A percentile compares a stretch with the other conserved stretches of the same genome.
These are phyloP conservation scores for Hortaea werneckii DNA, from an alignment of 2,329 filamentous ascomycete genomes.

Conservation along the genomic window DNA sequence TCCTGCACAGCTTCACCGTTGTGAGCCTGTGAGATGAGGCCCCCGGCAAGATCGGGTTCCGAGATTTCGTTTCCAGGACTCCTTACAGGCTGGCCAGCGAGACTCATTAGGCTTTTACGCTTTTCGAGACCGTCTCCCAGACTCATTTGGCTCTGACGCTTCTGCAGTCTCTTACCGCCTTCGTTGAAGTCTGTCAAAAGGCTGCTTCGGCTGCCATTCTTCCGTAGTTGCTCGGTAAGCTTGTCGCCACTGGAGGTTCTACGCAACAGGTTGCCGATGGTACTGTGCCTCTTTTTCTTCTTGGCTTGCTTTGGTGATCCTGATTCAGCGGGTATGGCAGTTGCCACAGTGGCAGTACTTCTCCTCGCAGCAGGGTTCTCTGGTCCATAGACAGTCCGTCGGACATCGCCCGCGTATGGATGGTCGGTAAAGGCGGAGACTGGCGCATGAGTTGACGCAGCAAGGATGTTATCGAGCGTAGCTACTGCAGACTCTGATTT, in stretches of 20 bases:
- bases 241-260: slow-evolving; percentile 17
- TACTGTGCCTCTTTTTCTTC: slow-evolving; percentile 21
- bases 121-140: slow-evolving; percentile 26
- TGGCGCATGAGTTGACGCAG: slow-evolving; percentile 78
- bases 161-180: slow-evolving; percentile 24
- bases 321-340: neutral
- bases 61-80: slow-evolving; percentile 12
- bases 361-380: slow-evolving; percentile 21
- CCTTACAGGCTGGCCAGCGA: slow-evolving; percentile 12
- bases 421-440: slow-evolving; percentile 90
- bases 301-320: slow-evolving; percentile 5
- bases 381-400: slow-evolving; percentile 61
- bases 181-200: slow-evolving; percentile 23
- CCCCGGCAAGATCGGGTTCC: slow-evolving; percentile 10
- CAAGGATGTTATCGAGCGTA: slow-evolving; percentile 82
- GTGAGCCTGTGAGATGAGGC: slow-evolving; percentile 17
- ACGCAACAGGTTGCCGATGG: slow-evolving; percentile 21
- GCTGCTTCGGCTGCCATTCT: slow-evolving; percentile 18
- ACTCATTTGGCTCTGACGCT: slow-evolving; percentile 25
- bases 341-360: slow-evolving; percentile 7
- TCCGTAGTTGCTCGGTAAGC: slow-evolving; percentile 28
- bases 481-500: slow-evolving; percentile 73
- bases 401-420: slow-evolving; percentile 65
- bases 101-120: slow-evolving; percentile 24
- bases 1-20: slow-evolving; percentile 23